Evolutionary conservation across 2,329 filamentous ascomycete species (phyloP), one percentile per base, ranked within the genome.

Genomic region (Uncinocarpus reesii): DNA sequence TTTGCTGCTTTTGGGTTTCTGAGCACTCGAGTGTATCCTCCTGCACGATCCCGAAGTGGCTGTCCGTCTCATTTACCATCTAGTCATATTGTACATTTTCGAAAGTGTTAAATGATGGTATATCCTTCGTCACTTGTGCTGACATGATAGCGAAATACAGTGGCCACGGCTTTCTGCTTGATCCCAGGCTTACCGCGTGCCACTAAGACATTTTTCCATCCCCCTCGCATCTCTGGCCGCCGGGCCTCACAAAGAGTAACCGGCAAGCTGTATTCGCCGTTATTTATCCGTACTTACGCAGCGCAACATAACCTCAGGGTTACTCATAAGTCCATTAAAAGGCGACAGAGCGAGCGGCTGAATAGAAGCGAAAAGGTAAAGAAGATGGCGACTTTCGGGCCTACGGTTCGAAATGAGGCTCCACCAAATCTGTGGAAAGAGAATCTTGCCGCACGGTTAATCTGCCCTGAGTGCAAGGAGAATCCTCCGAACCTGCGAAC

Each of bases 401-500:
- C 72, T 62, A 51, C 70, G 66, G 32, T 71, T 67, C 57, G 71
- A 52, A 51, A 56, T 55, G 52, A 62, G 67, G 56, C 65, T 71
- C 48, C 64, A 62, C 24, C 59, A 57, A 60, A 66, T 52, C 64
- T 73, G 54, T 94, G 81, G 75, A 79, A 80, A 60, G 83, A 95
- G 65, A 92, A 96, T 57, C 76, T 96, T 51, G 93, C 86, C 65
- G 83, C 87, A 61, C 80, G 83, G 56, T 69, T 96, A 54, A 82
- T 87, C 55, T 98, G 92, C 65, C 84, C 80, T 13, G 90, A 98
- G 63, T 98, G 92, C 74, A 84, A 83, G 61, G 87, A 95, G 62
- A 76, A 80, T 47, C 92, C 92, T n/a, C 90, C 92, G 4, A 89
- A 95, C 55, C 74, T 98, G 29, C 79, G 92, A 38, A 92, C 96